Conservation (phyloP, 129 eudicot genomes). For the Heracleum sosnowskyi region DNA sequence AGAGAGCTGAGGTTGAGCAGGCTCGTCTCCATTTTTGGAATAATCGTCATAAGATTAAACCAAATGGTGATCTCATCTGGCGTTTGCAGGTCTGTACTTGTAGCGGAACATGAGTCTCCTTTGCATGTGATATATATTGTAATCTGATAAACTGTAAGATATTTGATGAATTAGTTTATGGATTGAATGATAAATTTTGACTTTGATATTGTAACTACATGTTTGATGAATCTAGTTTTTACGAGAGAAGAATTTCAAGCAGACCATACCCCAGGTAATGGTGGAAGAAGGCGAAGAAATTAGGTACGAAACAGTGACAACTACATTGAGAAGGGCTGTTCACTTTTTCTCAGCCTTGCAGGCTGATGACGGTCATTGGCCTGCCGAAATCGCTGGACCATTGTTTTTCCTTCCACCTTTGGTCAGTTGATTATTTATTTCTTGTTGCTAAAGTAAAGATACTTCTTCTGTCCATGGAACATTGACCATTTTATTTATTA, state of each 20-base stretch:
- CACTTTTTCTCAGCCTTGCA: conserved; percentile 70
- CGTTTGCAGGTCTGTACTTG: conserved; percentile 16
- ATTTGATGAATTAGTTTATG: neutral
- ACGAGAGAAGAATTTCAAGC: conserved; percentile 8
- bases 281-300: conserved; percentile 34
- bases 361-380: conserved; percentile 89
- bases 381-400: conserved; percentile 84
- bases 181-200: neutral
- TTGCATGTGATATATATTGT: too few species aligned
- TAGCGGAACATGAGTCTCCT: too few species aligned
- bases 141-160: too few species aligned
- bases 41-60: conserved; percentile 6
- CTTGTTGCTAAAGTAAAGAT: neutral
- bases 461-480: neutral
- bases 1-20: conserved; percentile 16
- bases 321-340: conserved; percentile 51
- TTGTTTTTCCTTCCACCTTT: conserved; percentile 75
- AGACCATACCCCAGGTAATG: conserved; percentile 2
- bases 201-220: neutral
- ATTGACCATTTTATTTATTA: neutral
- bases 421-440: conserved; percentile 24
- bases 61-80: conserved; percentile 14
- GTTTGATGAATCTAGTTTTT: conserved; percentile 4
- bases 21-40: conserved; percentile 19
- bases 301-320: conserved; percentile 48